Evolutionary conservation across 495 filamentous ascomycete species (phyloP).

Genomic region (Jackrogersella minutella): DNA sequence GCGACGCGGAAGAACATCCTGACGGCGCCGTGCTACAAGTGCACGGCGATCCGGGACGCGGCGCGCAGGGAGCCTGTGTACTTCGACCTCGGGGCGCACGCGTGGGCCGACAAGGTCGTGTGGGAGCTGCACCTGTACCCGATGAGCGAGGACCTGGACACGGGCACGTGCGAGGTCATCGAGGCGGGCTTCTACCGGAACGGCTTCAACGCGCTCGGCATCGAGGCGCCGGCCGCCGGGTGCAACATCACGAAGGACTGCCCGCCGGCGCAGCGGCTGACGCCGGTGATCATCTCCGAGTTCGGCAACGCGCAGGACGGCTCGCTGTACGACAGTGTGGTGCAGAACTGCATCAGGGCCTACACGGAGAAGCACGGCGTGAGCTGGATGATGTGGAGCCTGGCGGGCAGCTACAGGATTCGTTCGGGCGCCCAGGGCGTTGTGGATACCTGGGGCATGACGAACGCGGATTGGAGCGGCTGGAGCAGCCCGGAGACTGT

Average conservation of each 20-base stretch:
- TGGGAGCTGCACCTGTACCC: slow-evolving; percentile 65
- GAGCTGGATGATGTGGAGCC: slow-evolving; percentile 64
- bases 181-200: slow-evolving; percentile 54
- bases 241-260: slow-evolving; percentile 39
- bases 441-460: slow-evolving; percentile 59
- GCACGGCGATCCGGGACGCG: slow-evolving; percentile 52
- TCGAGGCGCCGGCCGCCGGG: slow-evolving; percentile 44
- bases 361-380: slow-evolving; percentile 56
- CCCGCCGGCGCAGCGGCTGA: slow-evolving; percentile 37
- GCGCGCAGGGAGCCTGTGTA: slow-evolving; percentile 39
- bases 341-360: slow-evolving; percentile 56
- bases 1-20: slow-evolving; percentile 51
- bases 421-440: slow-evolving; percentile 54
- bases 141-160: slow-evolving; percentile 49
- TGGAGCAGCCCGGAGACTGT: slow-evolving; percentile 49
- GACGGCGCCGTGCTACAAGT: slow-evolving; percentile 54
- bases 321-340: slow-evolving; percentile 51
- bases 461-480: slow-evolving; percentile 49
- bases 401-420: slow-evolving; percentile 66
- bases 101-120: slow-evolving; percentile 57
- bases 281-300: slow-evolving; percentile 60
- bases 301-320: slow-evolving; percentile 55
- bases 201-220: slow-evolving; percentile 58
- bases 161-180: slow-evolving; percentile 55
- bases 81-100: slow-evolving; percentile 41